Percentiles rank a stretch among this genome's conserved stretches.
Conservation (phyloP, 106 monocot genomes). For the Dendrobium catenatum region DNA sequence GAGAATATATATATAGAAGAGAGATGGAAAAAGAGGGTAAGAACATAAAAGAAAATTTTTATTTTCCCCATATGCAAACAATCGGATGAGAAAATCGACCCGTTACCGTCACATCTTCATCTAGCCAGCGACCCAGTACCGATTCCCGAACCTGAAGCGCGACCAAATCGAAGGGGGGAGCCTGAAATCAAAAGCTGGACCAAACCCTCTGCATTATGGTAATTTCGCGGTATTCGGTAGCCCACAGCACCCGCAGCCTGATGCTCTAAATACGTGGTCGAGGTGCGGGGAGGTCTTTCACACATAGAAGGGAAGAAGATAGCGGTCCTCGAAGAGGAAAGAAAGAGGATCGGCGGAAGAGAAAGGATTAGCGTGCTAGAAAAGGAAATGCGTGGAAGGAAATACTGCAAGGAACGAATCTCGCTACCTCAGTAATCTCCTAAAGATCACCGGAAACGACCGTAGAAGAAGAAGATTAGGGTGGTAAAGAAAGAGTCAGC, state of each 20-base stretch:
- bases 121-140: background rate
- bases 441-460: background rate
- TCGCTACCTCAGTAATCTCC: background rate
- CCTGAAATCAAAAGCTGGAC: background rate
- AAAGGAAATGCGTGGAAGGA: slow-evolving; percentile 1
- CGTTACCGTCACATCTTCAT: no score
- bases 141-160: background rate
- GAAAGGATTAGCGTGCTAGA: slow-evolving; percentile 7
- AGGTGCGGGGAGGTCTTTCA: background rate
- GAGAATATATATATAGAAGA: no score
- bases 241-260: background rate
- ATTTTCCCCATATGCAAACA: no score
- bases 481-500: background rate
- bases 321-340: background rate
- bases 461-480: background rate
- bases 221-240: background rate
- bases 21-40: no score
- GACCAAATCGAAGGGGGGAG: background rate
- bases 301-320: slow-evolving; percentile 7
- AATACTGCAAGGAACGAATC: background rate
- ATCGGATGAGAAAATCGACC: no score
- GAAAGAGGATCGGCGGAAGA: slow-evolving; percentile 5
- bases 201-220: background rate
- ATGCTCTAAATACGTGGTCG: background rate
- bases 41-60: no score